Conservation (phyloP, 164 flowering plant genomes). For the Hamamelis virginiana region DNA sequence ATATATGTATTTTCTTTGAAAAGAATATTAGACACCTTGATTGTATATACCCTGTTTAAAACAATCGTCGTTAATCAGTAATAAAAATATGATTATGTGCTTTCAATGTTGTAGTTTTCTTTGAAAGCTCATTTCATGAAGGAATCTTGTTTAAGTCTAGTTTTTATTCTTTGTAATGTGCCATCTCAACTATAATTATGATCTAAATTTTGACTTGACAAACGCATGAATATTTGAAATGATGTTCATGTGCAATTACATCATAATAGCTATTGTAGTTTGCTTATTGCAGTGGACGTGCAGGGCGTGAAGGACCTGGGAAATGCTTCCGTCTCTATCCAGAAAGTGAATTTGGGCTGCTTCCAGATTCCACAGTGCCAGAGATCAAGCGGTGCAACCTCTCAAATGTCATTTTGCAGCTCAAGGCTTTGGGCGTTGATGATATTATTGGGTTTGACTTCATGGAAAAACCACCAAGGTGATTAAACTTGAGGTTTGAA, state of each 20-base stretch:
- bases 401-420: conserved; percentile 85
- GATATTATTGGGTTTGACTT: conserved; percentile 89
- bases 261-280: not conserved
- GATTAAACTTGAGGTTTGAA: conserved; percentile 9
- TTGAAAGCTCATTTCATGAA: not conserved
- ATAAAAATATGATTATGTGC: too few species aligned
- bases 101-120: not conserved
- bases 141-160: not conserved
- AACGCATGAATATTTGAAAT: not conserved
- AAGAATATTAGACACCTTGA: too few species aligned
- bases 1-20: too few species aligned
- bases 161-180: not conserved
- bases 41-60: too few species aligned
- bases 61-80: too few species aligned
- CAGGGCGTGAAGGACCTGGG: conserved; percentile 97
- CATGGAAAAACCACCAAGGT: conserved; percentile 91
- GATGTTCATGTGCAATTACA: not conserved
- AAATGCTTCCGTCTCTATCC: conserved; percentile 93
- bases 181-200: not conserved
- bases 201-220: not conserved
- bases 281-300: conserved; percentile 76
- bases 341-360: conserved; percentile 69
- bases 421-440: conserved; percentile 89
- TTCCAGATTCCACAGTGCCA: conserved; percentile 76
- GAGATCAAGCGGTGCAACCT: conserved; percentile 95